These are phyloP conservation scores for Metschnikowia shivogae DNA, from an alignment of 805 yeast species.

Conservation along the genomic window DNA sequence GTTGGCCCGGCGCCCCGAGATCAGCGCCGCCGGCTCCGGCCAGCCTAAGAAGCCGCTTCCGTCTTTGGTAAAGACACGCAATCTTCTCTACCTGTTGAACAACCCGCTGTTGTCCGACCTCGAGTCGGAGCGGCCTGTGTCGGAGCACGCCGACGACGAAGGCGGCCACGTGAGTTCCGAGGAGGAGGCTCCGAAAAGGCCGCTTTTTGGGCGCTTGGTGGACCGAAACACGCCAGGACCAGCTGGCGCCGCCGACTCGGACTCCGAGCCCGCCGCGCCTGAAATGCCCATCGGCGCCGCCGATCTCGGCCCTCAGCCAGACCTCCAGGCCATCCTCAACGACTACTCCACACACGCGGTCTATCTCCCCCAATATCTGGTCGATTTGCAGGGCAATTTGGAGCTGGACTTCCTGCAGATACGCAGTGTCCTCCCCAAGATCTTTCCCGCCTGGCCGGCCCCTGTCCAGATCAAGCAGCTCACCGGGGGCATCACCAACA, in stretches of 20 bases:
- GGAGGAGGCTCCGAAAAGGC: neutral
- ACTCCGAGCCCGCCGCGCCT: neutral
- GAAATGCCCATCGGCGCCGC: conserved; percentile 4
- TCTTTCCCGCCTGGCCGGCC: conserved; percentile 44
- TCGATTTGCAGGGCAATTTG: conserved; percentile 36
- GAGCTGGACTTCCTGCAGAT: conserved; percentile 35
- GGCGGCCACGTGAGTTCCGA: neutral
- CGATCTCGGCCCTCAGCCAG: neutral
- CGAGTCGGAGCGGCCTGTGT: conserved; percentile 19
- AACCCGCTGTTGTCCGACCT: conserved; percentile 36
- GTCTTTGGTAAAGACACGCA: conserved; percentile 19
- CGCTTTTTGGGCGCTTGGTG: neutral
- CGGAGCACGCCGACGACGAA: conserved; percentile 11
- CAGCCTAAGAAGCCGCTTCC: conserved; percentile 4
- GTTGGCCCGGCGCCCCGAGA: conserved; percentile 10
- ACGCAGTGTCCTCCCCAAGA: conserved; percentile 33
- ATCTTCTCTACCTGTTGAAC: conserved; percentile 33
- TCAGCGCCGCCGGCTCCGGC: conserved; percentile 2
- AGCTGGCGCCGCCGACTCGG: neutral
- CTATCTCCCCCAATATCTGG: conserved; percentile 43
- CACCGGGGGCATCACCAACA: conserved; percentile 64
- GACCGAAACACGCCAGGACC: neutral
- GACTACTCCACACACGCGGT: conserved; percentile 45
- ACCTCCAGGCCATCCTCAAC: conserved; percentile 15
- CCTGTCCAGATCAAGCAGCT: conserved; percentile 39